Base-by-base conservation (phyloP, 2,329 filamentous ascomycete genomes). In the Alternaria arbusti region DNA sequence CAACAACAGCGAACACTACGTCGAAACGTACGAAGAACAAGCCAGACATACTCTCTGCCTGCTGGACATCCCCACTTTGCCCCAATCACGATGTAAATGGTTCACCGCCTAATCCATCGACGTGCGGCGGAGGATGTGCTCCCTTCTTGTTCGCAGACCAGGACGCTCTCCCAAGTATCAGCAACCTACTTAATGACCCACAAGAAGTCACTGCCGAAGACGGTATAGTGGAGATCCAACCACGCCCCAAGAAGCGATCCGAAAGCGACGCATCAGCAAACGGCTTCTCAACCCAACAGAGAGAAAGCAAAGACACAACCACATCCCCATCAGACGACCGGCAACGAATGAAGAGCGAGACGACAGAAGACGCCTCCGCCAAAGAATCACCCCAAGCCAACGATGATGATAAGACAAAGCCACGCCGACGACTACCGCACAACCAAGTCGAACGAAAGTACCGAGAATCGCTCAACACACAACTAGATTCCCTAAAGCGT, bases 401-500 rank as follows among this genome's bases (percentile, higher is more conserved):
- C 30, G 66, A 68, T 2, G 73, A 74, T 2, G 70, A 70, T 3
- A 80, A 79, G 60, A 68, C 74, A 17, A 80, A 80, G 60, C 68
- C 73, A 11, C 76, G 76, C 30, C 73, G 76, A 25, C 74, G 80
- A 44, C 63, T 80, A 17, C 80, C 80, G 11, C 82, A 84, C 73
- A 83, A 83, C 56, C 80, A 83, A 64, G 81, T 84, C 57, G 82
- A 84, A 65, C 80, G 81, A 50, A 81, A 82, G 59, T 84, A 84
- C 68, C 81, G 82, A 56, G 81, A 83, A 55, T 82, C 81, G 5
- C 77, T 84, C 52, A 83, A 83, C 71, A 80, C 81, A 1, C 81
- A 83, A 61, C 78, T 83, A 50, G 82, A 84, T 15, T 80, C 80
- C 0, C 74, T 84, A 8, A 77, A 78, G 36, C 65, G 75, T 43